These are phyloP conservation scores for Fusarium pseudonygamai DNA, from an alignment of 2,329 filamentous ascomycete species.

Conservation along the genomic window DNA sequence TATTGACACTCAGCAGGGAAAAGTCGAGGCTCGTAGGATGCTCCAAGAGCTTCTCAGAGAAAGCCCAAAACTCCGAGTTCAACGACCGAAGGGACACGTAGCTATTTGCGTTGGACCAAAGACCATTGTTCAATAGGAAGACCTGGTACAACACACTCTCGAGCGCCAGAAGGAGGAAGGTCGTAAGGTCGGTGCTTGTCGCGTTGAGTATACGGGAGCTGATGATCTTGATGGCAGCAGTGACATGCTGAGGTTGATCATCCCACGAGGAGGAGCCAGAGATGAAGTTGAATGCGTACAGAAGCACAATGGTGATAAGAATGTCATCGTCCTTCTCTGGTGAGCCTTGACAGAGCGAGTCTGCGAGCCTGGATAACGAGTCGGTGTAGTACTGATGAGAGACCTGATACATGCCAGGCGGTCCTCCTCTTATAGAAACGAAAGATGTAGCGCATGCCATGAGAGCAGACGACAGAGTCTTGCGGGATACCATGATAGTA, in stretches of 20 bases:
- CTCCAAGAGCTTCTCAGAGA: neutral
- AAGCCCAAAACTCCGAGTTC: neutral
- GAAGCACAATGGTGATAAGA: neutral
- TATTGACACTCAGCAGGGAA: neutral
- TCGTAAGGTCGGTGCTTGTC: neutral
- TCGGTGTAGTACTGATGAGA: neutral
- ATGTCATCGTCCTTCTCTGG: neutral
- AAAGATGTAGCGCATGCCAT: neutral
- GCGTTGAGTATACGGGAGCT: neutral
- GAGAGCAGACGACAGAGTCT: neutral
- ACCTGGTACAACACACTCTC: neutral
- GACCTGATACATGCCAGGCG: accelerated
- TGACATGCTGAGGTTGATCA: neutral
- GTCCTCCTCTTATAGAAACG: neutral
- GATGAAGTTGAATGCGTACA: neutral
- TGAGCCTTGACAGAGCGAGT: neutral
- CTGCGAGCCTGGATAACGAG: neutral
- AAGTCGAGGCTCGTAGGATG: neutral
- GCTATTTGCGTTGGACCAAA: neutral
- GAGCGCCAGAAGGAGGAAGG: neutral
- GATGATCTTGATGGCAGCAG: neutral
- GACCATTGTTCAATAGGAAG: neutral
- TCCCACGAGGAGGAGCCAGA: neutral
- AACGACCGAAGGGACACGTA: neutral
- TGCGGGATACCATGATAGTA: neutral